These are phyloP conservation scores for Setaria italica DNA, from an alignment of 202 grass and related monocot species.

Conservation along the genomic window DNA sequence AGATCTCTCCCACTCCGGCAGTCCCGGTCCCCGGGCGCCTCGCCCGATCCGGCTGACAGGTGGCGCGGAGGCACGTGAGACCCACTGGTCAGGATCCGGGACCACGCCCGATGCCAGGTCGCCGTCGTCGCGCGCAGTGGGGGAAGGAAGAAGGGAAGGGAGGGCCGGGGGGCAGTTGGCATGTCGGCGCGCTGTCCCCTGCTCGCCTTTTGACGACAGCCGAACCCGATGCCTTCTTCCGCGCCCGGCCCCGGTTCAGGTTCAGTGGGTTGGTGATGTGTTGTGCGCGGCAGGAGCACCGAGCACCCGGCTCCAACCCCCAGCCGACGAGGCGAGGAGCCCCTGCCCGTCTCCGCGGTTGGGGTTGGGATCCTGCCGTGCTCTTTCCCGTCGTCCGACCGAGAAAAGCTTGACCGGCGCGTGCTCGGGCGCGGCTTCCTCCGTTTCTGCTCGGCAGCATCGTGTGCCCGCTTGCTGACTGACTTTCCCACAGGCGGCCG, in stretches of 20 bases:
- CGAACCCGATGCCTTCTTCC: constrained; percentile 39
- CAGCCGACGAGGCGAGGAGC: not conserved
- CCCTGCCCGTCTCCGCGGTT: not conserved
- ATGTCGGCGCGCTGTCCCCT: constrained; percentile 55
- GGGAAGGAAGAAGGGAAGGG: not conserved
- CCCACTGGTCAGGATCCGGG: constrained; percentile 30
- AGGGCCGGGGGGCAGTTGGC: constrained; percentile 13
- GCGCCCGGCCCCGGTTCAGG: no score
- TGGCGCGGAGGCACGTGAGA: constrained; percentile 20
- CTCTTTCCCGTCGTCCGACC: not conserved
- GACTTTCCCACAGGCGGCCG: constrained; percentile 8
- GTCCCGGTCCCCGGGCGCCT: no score
- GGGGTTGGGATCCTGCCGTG: constrained; percentile 5
- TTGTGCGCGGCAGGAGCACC: not conserved
- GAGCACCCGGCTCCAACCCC: not conserved
- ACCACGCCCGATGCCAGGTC: not conserved
- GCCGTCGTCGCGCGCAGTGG: not conserved
- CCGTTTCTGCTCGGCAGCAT: constrained; percentile 24
- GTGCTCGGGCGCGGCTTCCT: not conserved
- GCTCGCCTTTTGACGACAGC: constrained; percentile 47
- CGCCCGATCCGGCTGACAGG: constrained; percentile 8
- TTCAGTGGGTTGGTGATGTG: constrained; percentile 8
- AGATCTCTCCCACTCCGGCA: not conserved
- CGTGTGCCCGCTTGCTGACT: not conserved
- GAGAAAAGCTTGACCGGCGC: not conserved